Base-by-base conservation (phyloP, 1,284 basidiomycete species). In the Trametes polyzona region DNA sequence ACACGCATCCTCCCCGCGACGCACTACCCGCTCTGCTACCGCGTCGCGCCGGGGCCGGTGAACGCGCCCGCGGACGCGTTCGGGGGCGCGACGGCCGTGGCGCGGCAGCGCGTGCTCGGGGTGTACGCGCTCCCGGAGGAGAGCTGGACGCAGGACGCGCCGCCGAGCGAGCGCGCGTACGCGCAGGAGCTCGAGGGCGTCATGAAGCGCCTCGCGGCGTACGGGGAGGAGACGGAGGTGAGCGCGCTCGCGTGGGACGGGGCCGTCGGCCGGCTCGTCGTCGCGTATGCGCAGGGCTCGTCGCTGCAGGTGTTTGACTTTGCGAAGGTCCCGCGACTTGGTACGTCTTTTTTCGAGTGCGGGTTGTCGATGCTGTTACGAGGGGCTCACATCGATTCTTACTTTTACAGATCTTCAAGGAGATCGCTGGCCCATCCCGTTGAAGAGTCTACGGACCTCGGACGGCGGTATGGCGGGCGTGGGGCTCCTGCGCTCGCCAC, bases 241-340 rank as follows among this genome's bases (percentile, higher is more conserved):
- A 27, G 43, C 43, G 43, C 30, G 43, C 6, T 46, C 19, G 43
- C 43, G 17, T 46, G 43, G 43, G 43, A 46, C 43, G 43, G 33
- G 10, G 23, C 43, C 14, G 21, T 33, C 5, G 43, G 43, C 17
- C 29, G 43, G 43, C 43, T 46, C 17, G 30, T 46, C 12, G 19
- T 33, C 29, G 43, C 43, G 19, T 14, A 32, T 8, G 30, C 43
- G 17, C 12, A 23, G 29, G 17, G 29, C 8, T 21, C 43, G 21
- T 11, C 43, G 30, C 16, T 46, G 10, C 19, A 23, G 19, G 43
- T 46, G 6, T 33, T 46, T 14, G 43, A 46, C 29, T 46, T 46
- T 33, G 43, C 43, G 43, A 33, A 46, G 11, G 1, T 21, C 2
- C 17, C 43, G 29, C n/a, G 12, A 21, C 17, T 46, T 1, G 30